Base-by-base conservation (phyloP, 129 eudicot genomes). In the Arctium lappa region DNA sequence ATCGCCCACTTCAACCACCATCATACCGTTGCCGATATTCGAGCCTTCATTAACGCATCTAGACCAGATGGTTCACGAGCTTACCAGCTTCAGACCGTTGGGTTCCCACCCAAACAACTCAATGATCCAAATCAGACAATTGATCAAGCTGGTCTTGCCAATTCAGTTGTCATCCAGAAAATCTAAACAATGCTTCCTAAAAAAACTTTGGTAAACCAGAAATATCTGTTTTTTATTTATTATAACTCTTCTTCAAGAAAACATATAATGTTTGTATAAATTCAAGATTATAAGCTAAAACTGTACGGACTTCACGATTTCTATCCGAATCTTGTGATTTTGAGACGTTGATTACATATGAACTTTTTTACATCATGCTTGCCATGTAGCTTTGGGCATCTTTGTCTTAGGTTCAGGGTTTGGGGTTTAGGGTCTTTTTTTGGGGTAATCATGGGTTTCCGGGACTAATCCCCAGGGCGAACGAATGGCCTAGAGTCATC, bases 71-170 rank as follows among this genome's bases (percentile, higher is more conserved):
- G 93, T 10, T 37, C 87, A 70, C 86, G 91, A 69, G 73, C 86
- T 60, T 94, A 94, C 73, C 97, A 91, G 84, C 85, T 94, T 74
- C 97, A 90, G 91, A 84, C 91, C 1, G 96, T 89, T 13, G 97
- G 94, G 66, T 90, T 94, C 81, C 98, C 98, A 77, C 98, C 98
- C 71, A 87, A 89, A 86, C 89, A 31, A n/a, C 97, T 94, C 77
- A 76, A 81, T 8, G 97, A 94, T 85, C 91, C 36, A 16, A 81
- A 74, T 73, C 94, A 88, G 93, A 94, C 98, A 33, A 90, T 94
- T 32, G 97, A 91, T 73, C 97, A 94, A 78, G 98, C 97, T 3
- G 97, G 94, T 69, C 88, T 94, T 69, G 93, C 94, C 46, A 94
- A 94, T 82, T 91, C 98, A n/a, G 98, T 94, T 31, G 88, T 94